Percentiles rank a stretch among this genome's conserved stretches.
Evolutionary conservation across 495 filamentous ascomycete species (phyloP).

Genomic region (Xylaria nigripes): DNA sequence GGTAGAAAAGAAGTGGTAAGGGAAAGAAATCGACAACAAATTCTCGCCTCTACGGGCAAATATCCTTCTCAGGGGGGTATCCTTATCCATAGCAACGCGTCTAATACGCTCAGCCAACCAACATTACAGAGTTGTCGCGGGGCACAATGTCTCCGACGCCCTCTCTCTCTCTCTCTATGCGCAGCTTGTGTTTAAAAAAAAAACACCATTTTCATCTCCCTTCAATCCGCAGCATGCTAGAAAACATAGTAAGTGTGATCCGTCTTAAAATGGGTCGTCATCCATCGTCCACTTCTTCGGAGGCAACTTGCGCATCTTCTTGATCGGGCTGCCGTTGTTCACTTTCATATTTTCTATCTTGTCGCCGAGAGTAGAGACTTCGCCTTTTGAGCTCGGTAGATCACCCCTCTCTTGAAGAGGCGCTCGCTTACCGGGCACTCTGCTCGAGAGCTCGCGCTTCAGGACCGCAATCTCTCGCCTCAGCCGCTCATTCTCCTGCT

Average conservation of each 20-base stretch:
- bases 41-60: background rate
- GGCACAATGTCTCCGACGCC: too few species aligned
- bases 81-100: constrained; percentile 7
- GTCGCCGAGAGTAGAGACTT: constrained; percentile 15
- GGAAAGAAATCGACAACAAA: background rate
- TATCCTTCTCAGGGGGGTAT: constrained; percentile 18
- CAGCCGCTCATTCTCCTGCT: constrained; percentile 54
- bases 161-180: too few species aligned
- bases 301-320: constrained; percentile 34
- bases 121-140: background rate
- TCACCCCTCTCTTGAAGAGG: constrained; percentile 39
- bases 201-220: too few species aligned
- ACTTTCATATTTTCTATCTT: constrained; percentile 24
- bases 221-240: too few species aligned
- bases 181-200: background rate
- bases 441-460: constrained; percentile 37
- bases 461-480: constrained; percentile 44
- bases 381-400: constrained; percentile 16
- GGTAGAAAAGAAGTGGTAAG: background rate
- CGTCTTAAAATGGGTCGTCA: constrained; percentile 31
- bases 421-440: constrained; percentile 35
- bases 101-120: background rate
- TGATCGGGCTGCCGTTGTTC: constrained; percentile 24
- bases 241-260: background rate
- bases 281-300: constrained; percentile 31